Conservation (phyloP, 805 yeast genomes). For the Spathaspora hagerdaliae region DNA sequence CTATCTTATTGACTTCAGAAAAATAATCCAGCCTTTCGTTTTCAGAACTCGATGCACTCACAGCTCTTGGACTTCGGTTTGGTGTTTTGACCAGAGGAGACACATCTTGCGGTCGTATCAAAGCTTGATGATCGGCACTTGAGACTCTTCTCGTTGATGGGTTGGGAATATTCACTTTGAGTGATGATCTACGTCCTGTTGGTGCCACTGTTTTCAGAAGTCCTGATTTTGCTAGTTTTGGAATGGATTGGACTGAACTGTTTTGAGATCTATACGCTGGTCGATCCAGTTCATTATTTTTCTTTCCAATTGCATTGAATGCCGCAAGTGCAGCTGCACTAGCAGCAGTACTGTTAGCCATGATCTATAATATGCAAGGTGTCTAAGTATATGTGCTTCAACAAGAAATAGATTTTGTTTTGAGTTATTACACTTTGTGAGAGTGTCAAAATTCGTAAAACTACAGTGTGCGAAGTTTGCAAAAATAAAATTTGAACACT, state of each 20-base stretch:
- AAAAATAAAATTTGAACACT: no score
- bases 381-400: no score
- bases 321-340: conserved; percentile 45
- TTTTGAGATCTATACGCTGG: neutral
- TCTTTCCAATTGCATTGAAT: conserved; percentile 21
- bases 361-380: neutral
- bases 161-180: neutral
- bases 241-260: conserved; percentile 7
- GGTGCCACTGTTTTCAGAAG: conserved; percentile 1
- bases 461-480: no score
- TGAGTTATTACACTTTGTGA: no score
- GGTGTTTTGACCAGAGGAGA: neutral
- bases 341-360: conserved; percentile 14
- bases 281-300: conserved; percentile 3
- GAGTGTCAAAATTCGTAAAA: no score
- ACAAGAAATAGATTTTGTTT: no score
- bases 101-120: neutral
- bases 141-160: neutral
- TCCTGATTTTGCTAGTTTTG: conserved; percentile 2
- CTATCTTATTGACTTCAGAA: conserved; percentile 2
- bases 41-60: neutral
- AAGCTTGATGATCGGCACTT: neutral
- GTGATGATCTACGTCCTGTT: neutral
- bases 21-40: conserved; percentile 8
- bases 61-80: neutral